Evolutionary conservation across 1,284 basidiomycete species (phyloP).

Genomic region (Cutaneotrichosporon cavernicola): DNA sequence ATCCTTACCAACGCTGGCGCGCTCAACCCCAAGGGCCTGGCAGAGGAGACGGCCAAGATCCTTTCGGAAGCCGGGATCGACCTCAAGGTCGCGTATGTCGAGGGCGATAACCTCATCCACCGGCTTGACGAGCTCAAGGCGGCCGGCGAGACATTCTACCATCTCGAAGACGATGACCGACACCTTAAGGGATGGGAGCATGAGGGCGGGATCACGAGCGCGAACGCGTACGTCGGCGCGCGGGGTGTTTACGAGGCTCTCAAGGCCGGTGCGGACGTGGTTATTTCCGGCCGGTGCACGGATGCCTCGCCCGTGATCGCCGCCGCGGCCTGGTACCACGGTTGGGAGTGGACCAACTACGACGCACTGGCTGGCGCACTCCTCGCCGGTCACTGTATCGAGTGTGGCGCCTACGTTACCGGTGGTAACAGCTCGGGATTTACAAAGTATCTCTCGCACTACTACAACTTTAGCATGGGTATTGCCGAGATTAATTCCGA

Average conservation of each 20-base stretch:
- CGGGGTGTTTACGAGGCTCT: conserved; percentile 19
- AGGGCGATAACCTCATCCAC: conserved; percentile 23
- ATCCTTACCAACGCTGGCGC: conserved; percentile 31
- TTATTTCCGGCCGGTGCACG: conserved; percentile 35
- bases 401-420: conserved; percentile 34
- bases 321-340: conserved; percentile 32
- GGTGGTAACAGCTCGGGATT: conserved; percentile 36
- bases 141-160: conserved; percentile 22
- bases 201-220: conserved; percentile 11
- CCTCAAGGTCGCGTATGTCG: conserved; percentile 23
- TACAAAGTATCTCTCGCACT: conserved; percentile 23
- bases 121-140: conserved; percentile 18
- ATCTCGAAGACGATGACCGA: conserved; percentile 21
- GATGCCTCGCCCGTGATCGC: conserved; percentile 32
- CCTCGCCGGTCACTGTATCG: conserved; percentile 30
- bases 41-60: conserved; percentile 17
- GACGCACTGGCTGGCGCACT: conserved; percentile 31
- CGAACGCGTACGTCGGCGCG: conserved; percentile 25
- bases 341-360: conserved; percentile 28
- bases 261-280: conserved; percentile 33
- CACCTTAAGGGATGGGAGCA: conserved; percentile 19
- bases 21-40: conserved; percentile 25
- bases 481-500: conserved; percentile 34
- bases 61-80: conserved; percentile 15
- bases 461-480: conserved; percentile 31